Base-by-base conservation (phyloP, 169 alveolate genomes). In the Eimeria acervulina region DNA sequence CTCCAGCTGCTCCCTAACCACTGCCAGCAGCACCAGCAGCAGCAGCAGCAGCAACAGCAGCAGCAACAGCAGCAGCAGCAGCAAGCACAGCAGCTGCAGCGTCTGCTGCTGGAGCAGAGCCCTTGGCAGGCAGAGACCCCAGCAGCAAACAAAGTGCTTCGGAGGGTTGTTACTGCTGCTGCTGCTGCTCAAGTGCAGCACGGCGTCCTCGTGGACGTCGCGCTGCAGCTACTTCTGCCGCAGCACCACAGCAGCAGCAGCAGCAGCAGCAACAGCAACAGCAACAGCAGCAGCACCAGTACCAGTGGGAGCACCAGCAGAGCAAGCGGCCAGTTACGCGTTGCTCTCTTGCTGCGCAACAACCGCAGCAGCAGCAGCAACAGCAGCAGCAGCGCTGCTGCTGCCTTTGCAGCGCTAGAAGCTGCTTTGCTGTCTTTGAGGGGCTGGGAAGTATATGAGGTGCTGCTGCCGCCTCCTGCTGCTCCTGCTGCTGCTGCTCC, bases 401-500 rank as follows among this genome's bases (percentile, higher is more conserved):
- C 80, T 26, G 80, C 80, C 28, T 28, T 68, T 21, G 28, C 80
- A 68, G 80, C 28, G 2, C 38, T 68, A 26, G 80, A 68, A 28
- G 12, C 80, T 68, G 19, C 28, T 28, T 36, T 68, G 28, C 42
- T 28, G 42, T 21, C 80, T 26, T 1, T 68, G 42, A 21, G n/a
- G 28, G 80, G 80, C 80, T 68, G 80, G 80, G 80, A 68, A 36
- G 80, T 68, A 68, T 68, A 28, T 36, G 80, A 68, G 80, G 40
- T 68, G 10, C 38, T 17, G n/a, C 80, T 68, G 80, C 1, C 80
- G 28, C 80, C 38, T 28, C 40, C 28, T 21, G 38, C 80, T 17
- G 68, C 68, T 17, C 28, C 68, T 17, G 68, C 68, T 1, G 68
- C 68, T 17, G 28, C 68, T 17, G 68, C 68, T 55, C 28, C 68